Evolutionary conservation across 345 rosid genomes (phyloP).

Genomic region (Eucalyptus regnans): DNA sequence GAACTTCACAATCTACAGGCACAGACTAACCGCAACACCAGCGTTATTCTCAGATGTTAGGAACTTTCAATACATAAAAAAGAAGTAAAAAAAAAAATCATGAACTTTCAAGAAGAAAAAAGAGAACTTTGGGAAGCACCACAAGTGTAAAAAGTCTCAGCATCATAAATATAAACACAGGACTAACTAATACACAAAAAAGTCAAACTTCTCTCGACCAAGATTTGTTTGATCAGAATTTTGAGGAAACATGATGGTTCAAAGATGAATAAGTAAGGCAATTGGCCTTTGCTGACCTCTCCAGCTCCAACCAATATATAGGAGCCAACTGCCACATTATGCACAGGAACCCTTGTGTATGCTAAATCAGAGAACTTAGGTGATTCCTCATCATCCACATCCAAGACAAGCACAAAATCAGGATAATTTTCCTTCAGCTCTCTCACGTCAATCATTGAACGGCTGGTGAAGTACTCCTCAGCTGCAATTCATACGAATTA

Average conservation of each 20-base stretch:
- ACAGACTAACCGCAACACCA: slow-evolving; percentile 45
- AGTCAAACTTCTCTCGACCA: not conserved
- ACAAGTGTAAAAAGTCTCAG: not conserved
- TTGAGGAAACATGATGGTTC: not conserved
- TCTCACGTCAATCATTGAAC: slow-evolving; percentile 87
- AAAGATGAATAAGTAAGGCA: not conserved
- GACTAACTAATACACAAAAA: not conserved
- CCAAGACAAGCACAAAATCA: slow-evolving; percentile 56
- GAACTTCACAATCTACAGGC: slow-evolving; percentile 91
- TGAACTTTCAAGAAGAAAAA: not conserved
- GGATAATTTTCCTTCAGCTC: slow-evolving; percentile 93
- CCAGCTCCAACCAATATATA: slow-evolving; percentile 89
- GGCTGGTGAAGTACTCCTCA: slow-evolving; percentile 93
- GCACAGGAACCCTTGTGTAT: slow-evolving; percentile 73
- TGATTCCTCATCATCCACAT: slow-evolving; percentile 42
- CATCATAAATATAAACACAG: not conserved
- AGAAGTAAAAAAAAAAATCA: not conserved
- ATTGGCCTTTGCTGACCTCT: slow-evolving; percentile 56
- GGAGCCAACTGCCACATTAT: slow-evolving; percentile 73
- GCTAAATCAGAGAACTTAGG: slow-evolving; percentile 69
- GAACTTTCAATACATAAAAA: not conserved
- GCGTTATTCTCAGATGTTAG: not conserved
- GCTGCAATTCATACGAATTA: slow-evolving; percentile 35
- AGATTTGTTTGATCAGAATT: not conserved
- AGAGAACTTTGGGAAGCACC: not conserved